Conservation (phyloP, 495 filamentous ascomycete species). For the Penicillium antarcticum region DNA sequence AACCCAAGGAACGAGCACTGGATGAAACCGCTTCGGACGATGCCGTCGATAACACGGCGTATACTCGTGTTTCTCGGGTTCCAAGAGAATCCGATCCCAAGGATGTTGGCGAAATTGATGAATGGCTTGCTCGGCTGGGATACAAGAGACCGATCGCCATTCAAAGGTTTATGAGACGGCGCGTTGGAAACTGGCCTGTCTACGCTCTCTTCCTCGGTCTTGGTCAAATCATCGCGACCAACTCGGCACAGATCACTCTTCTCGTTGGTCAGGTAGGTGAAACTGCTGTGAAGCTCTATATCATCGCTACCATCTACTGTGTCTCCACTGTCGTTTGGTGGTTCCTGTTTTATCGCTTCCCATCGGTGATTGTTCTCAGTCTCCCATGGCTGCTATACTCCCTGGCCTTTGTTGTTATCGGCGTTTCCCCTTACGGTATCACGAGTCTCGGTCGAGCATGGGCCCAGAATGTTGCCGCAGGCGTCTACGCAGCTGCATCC, state of each 20-base stretch:
- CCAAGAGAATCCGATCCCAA: background rate
- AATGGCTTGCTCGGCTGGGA: slow-evolving; percentile 42
- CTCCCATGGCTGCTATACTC: slow-evolving; percentile 51
- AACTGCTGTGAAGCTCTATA: slow-evolving; percentile 59
- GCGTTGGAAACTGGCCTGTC: slow-evolving; percentile 56
- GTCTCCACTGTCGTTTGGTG: slow-evolving; percentile 60
- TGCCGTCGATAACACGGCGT: background rate
- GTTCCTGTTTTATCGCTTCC: slow-evolving; percentile 53
- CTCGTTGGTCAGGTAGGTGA: slow-evolving; percentile 58
- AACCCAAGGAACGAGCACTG: slow-evolving; percentile 10
- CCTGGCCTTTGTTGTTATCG: slow-evolving; percentile 42
- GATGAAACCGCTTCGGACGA: slow-evolving; percentile 1
- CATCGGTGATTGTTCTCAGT: slow-evolving; percentile 55
- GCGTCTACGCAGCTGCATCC: slow-evolving; percentile 57
- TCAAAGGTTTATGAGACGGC: slow-evolving; percentile 26
- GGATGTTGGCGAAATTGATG: slow-evolving; percentile 39
- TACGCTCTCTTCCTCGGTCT: slow-evolving; percentile 63
- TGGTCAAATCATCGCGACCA: slow-evolving; percentile 64
- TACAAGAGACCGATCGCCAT: slow-evolving; percentile 22
- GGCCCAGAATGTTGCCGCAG: slow-evolving; percentile 58
- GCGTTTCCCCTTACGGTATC: slow-evolving; percentile 43
- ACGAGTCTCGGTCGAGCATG: slow-evolving; percentile 36
- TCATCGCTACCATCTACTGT: slow-evolving; percentile 61
- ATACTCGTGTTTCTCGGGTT: background rate
- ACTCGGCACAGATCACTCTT: slow-evolving; percentile 67